Conservation (phyloP, 306 rosid species). For the Prunus mira region DNA sequence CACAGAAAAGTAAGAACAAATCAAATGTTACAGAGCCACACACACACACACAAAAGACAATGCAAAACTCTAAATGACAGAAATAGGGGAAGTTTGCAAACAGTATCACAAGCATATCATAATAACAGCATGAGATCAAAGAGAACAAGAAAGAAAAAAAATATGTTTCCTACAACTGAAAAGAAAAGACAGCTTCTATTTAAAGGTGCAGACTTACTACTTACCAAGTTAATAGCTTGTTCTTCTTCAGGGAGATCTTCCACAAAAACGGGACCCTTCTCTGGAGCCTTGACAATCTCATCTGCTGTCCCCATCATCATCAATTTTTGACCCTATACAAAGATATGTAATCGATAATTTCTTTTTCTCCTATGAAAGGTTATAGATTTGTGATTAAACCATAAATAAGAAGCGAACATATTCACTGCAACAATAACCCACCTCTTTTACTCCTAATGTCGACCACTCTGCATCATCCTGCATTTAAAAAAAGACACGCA, state of each 20-base stretch:
- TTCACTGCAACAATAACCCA: conserved; percentile 31
- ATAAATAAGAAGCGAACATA: conserved; percentile 1
- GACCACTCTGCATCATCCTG: conserved; percentile 98
- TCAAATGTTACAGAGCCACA: not conserved
- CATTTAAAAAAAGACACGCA: conserved; percentile 6
- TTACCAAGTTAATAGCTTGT: conserved; percentile 72
- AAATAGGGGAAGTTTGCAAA: not conserved
- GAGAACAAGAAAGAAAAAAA: not conserved
- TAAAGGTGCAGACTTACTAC: conserved; percentile 24
- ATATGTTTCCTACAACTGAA: not conserved
- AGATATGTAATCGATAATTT: not conserved
- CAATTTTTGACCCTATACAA: conserved; percentile 85
- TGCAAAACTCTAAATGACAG: not conserved
- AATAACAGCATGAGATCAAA: conserved; percentile 10
- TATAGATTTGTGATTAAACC: not conserved
- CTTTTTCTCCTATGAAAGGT: not conserved
- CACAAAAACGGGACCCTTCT: conserved; percentile 82
- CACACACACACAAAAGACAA: not conserved
- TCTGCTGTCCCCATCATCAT: conserved; percentile 99
- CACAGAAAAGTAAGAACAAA: not conserved
- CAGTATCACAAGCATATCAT: not conserved
- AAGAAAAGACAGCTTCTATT: conserved; percentile 7
- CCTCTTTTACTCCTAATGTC: conserved; percentile 76
- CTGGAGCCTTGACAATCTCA: conserved; percentile 88
- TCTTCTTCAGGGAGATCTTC: conserved; percentile 99